These are phyloP conservation scores for Austroboletus olivaceoglutinosus DNA, from an alignment of 1,284 basidiomycete species.

Conservation along the genomic window DNA sequence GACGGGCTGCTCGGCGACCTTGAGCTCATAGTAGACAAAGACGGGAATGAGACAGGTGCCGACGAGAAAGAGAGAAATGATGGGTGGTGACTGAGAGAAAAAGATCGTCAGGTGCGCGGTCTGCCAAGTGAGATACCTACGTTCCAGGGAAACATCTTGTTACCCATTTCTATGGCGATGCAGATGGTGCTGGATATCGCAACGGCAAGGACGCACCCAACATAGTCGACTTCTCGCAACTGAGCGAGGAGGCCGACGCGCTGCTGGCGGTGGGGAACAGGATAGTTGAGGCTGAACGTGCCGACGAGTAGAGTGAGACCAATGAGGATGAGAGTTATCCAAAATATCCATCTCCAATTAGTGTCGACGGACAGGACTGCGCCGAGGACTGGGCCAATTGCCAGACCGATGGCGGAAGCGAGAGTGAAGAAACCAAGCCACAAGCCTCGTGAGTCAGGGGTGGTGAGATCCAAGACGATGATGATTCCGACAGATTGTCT, in stretches of 20 bases:
- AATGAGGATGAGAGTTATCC: slow-evolving; percentile 36
- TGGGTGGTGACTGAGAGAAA: slow-evolving; percentile 27
- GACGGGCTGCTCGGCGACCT: slow-evolving; percentile 31
- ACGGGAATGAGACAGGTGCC: slow-evolving; percentile 32
- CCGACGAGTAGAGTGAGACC: slow-evolving; percentile 30
- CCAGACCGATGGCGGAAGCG: slow-evolving; percentile 30
- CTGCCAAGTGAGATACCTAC: slow-evolving; percentile 15
- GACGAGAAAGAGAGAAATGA: slow-evolving; percentile 27
- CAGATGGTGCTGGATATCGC: slow-evolving; percentile 37
- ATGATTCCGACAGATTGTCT: slow-evolving; percentile 36
- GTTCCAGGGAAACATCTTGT: slow-evolving; percentile 35
- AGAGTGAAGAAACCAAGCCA: slow-evolving; percentile 37
- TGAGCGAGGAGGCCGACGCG: slow-evolving; percentile 33
- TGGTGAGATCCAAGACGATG: slow-evolving; percentile 33
- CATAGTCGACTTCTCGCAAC: slow-evolving; percentile 32
- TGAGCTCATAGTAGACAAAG: slow-evolving; percentile 35
- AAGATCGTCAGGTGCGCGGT: slow-evolving; percentile 6
- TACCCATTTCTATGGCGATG: slow-evolving; percentile 37
- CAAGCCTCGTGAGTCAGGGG: slow-evolving; percentile 32
- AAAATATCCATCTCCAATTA: slow-evolving; percentile 35
- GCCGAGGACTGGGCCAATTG: slow-evolving; percentile 32
- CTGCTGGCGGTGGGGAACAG: slow-evolving; percentile 33
- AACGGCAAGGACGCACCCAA: slow-evolving; percentile 28
- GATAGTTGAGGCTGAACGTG: slow-evolving; percentile 29
- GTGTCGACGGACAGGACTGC: slow-evolving; percentile 30